Conservation (phyloP, 225 moss, liverwort and hornwort species). For the Takakia lepidozioides region DNA sequence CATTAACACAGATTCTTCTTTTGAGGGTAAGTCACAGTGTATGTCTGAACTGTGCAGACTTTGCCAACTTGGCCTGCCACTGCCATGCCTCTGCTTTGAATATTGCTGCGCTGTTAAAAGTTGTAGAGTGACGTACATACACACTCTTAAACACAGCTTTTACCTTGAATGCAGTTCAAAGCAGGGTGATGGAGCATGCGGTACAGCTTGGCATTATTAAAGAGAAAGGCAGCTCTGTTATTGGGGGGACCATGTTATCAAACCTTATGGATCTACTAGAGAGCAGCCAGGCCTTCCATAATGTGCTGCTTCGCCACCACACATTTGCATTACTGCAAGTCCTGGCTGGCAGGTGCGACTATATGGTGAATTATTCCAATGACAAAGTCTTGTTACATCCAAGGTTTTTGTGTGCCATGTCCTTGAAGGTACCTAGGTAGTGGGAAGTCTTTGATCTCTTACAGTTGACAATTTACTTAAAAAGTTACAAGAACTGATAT, state of each 20-base stretch:
- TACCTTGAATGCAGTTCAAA: conserved; percentile 78
- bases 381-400: too few species aligned
- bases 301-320: conserved; percentile 80
- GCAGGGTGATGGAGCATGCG: conserved; percentile 81
- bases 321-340: conserved; percentile 83
- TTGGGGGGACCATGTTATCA: conserved; percentile 44
- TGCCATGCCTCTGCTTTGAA: conserved; percentile 7
- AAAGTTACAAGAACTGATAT: too few species aligned
- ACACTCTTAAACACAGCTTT: too few species aligned
- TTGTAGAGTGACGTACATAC: too few species aligned
- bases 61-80: too few species aligned
- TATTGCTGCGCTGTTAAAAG: conserved; percentile 2
- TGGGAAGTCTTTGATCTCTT: too few species aligned
- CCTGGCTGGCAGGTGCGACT: conserved; percentile 77
- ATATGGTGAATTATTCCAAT: too few species aligned
- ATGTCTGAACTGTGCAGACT: too few species aligned
- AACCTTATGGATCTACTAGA: conserved; percentile 51
- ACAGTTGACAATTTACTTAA: too few species aligned
- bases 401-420: too few species aligned
- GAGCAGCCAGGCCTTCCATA: conserved; percentile 49
- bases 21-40: conserved; percentile 66
- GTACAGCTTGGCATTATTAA: conserved; percentile 43
- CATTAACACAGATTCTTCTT: conserved; percentile 54
- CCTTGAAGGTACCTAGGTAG: too few species aligned
- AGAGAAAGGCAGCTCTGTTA: conserved; percentile 29